phyloP scores from a whole-genome alignment of 202 grass and related monocot species.

The Eragrostis tef region DNA sequence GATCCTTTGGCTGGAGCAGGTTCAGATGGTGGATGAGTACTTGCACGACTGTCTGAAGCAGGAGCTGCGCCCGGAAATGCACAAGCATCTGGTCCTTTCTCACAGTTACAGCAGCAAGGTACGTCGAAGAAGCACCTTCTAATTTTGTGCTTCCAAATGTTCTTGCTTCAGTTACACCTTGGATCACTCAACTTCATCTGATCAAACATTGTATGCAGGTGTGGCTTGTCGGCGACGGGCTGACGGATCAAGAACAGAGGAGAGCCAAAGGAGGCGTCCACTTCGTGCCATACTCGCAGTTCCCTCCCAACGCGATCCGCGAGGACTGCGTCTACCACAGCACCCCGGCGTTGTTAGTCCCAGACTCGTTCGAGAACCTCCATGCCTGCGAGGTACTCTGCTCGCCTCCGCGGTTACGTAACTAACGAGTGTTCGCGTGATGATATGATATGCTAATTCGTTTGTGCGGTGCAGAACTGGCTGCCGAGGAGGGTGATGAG shows the following conservation, averaged over 20 bases:
- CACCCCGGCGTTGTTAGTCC: constrained; percentile 68
- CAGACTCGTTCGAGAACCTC: constrained; percentile 64
- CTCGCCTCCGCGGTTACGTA: too few species aligned
- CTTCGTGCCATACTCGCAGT: constrained; percentile 79
- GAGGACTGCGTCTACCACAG: constrained; percentile 65
- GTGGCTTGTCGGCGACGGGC: constrained; percentile 68
- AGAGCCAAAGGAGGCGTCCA: constrained; percentile 47
- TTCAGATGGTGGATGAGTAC: constrained; percentile 52
- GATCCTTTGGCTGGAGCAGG: constrained; percentile 36
- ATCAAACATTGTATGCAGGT: constrained; percentile 45
- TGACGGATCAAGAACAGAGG: constrained; percentile 56
- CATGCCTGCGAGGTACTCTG: constrained; percentile 70
- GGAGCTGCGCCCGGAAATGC: constrained; percentile 56
- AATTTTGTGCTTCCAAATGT: not conserved
- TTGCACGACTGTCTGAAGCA: constrained; percentile 52
- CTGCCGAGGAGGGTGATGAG: constrained; percentile 85
- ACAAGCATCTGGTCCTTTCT: constrained; percentile 45
- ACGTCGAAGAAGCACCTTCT: not conserved
- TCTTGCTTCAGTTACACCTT: not conserved
- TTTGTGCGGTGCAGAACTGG: constrained; percentile 54
- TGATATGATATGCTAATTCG: too few species aligned
- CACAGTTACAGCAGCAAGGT: constrained; percentile 59
- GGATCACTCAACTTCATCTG: not conserved
- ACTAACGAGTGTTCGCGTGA: too few species aligned
- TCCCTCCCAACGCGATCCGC: constrained; percentile 41